Evolutionary conservation across 257 asterid genomes (phyloP), one percentile per base, ranked within the genome.

Genomic region (Solanum bulbocastanum): DNA sequence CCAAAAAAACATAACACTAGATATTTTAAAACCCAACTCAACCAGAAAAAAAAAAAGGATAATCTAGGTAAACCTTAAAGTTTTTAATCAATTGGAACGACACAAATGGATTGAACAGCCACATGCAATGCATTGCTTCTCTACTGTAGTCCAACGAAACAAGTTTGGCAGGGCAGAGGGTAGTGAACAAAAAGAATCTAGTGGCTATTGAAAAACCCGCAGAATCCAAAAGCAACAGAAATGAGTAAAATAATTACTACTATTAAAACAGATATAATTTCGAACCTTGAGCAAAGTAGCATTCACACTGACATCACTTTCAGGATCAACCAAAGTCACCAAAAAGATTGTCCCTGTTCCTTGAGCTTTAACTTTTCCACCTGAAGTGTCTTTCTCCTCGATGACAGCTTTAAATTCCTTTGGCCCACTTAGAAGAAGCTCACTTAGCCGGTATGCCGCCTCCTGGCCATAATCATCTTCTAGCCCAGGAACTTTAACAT

Each of bases 291-390:
- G 92, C 98, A 97, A 89, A 52, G 88, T 49, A 20, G 98, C 97
- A 87, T 97, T 97, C 69, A 96, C 83, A 92, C 98, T 97, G 84
- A 66, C 88, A 62, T 95, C 98, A 69, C 92, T 83, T 85, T 96
- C 99, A 5, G 96, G n/a, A 32, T 93, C 98, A 4, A 92, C 44
- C 96, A 96, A 75, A 40, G 96, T 95, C 6, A 94, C 98, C 96
- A 93, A 72, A 37, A 93, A 91, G 83, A 97, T 44, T 22, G 95
- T 90, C n/a, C 99, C 99, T 14, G 99, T 95, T 87, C 99, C 99
- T 92, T 97, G 98, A 32, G 98, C 99, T 84, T 95, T 97, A n/a
- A 92, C 98, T 91, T 97, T 96, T 40, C 99, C 99, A 6, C 93
- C 97, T 12, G 99, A 95, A 30, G 94, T 84, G 90, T 96, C 98